Base-by-base conservation (phyloP, 2,329 filamentous ascomycete species). In the Penicillium sp. region DNA sequence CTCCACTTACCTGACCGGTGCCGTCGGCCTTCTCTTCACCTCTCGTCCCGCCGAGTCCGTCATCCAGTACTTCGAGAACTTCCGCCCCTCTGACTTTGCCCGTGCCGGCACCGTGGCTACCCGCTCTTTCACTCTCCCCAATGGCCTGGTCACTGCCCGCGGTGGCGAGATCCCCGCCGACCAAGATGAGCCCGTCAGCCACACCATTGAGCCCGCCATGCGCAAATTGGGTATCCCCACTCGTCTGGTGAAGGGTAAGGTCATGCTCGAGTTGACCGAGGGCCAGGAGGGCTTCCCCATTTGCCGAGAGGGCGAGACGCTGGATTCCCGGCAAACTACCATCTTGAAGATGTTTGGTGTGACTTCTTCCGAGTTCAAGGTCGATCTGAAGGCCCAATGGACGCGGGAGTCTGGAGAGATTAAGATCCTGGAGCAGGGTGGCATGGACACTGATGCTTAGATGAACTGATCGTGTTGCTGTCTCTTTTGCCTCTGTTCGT, bases 291-390 rank as follows among this genome's bases (percentile, higher is more conserved):
- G 83, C 26, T 96, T 93, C 76, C 85, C 85, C 10, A 88, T 99
- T 54, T 98, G 94, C 81, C 88, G 88, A 73, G 89, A 93, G 78
- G 95, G 94, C 12, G 88, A 97, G 75, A 85, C 88, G 49, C 81
- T 99, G 69, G 93, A 97, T 79, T 93, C 91, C 69, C 86, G 94
- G 71, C 95, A 99, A 85, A 97, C 95, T 60, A 90, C 93, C 67
- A 81, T 99, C 74, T 79, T 99, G 79, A 98, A 98, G 86, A 84
- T 97, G 72, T 98, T 99, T 80, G 90, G 92, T 57, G 87, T 97
- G 60, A 92, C 91, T 65, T 87, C 95, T 80, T 91, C 92, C 61
- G 93, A 98, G 81, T 99, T 99, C 82, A 89, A 85, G 77, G 88
- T 99, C 61, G 85, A 88, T 72, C 81, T 96, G 68, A 81, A 91